Base-by-base conservation (phyloP, 2,329 filamentous ascomycete species). In the Aspergillus pseudoglaucus region DNA sequence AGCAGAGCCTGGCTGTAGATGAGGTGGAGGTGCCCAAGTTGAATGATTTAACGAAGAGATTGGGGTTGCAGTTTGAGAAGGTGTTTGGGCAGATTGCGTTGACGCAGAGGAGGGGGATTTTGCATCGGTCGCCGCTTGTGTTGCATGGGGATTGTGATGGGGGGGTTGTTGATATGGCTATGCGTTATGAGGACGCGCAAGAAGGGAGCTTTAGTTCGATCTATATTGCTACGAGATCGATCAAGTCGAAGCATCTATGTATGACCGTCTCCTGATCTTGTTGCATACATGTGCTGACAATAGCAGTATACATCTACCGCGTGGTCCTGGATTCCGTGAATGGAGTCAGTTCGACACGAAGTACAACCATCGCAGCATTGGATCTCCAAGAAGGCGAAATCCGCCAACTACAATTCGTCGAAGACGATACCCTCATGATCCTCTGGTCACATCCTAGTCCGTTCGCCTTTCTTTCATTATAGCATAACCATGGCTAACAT, bases 61-160 rank as follows among this genome's bases (percentile, higher is more conserved):
- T 88, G 14, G 73, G 75, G 0, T 64, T 66, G 3, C 81, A 83
- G 58, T 80, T 83, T 8, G 75, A 75, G n/a, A 67, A 67, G 6
- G 75, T 88, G 2, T 87, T 89, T 58, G 67, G 79, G 46, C 75
- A 83, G 49, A 82, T 90, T 62, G 82, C 88, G 52, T 80, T 85
- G 65, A 80, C 84, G 6, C 79, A 89, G 67, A 76, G 81, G 58
- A 73, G 83, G 47, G 84, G 82, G 47, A 84, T 90, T 9, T 72
- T 83, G 4, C 84, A 88, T 56, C 84, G 84, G 3, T 75, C 76
- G 27, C 69, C 77, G 3, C 52, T 78, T 60, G 54, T 72, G 70
- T 56, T 79, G 56, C 60, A 79, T 62, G 49, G 67, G 5, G 63
- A 68, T 8, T 62, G 66, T 30, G 63, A 66, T 33, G 56, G 59